phyloP scores from a whole-genome alignment of 2,329 filamentous ascomycete genomes.

The Sclerotinia minor region DNA sequence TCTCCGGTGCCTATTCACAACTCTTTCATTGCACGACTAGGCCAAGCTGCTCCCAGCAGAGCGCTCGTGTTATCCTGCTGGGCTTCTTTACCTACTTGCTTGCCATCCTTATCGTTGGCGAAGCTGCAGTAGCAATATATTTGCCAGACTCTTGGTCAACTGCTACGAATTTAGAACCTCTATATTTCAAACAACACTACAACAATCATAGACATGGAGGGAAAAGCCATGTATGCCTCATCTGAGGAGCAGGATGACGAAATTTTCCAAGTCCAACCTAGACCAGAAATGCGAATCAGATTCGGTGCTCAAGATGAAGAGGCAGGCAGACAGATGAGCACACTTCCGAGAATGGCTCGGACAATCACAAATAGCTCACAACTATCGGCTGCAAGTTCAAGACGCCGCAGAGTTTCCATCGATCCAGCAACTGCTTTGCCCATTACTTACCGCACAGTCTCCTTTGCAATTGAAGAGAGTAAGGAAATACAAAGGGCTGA shows the following conservation, averaged over 20 bases:
- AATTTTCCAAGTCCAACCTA: slow-evolving; percentile 26
- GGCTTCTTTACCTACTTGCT: background rate
- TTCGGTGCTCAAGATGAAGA: slow-evolving; percentile 28
- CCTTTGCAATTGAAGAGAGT: slow-evolving; percentile 57
- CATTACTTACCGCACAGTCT: slow-evolving; percentile 55
- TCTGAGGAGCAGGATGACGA: slow-evolving; percentile 23
- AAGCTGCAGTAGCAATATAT: background rate
- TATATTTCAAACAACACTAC: background rate
- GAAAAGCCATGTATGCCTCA: slow-evolving; percentile 17
- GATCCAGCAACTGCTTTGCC: slow-evolving; percentile 48
- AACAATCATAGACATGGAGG: slow-evolving; percentile 20
- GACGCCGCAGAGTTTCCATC: slow-evolving; percentile 36
- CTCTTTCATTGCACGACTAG: background rate
- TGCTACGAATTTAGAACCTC: background rate
- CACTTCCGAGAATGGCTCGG: slow-evolving; percentile 25
- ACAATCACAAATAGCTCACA: slow-evolving; percentile 30
- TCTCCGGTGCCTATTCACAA: background rate
- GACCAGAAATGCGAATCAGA: slow-evolving; percentile 27
- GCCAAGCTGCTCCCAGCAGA: background rate
- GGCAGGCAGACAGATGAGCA: slow-evolving; percentile 1
- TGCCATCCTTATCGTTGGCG: background rate
- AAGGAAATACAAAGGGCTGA: slow-evolving; percentile 49
- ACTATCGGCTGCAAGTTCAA: slow-evolving; percentile 27
- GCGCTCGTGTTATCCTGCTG: background rate
- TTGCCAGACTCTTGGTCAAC: background rate